These are phyloP conservation scores for Tylopilus subfusipes DNA, from an alignment of 768 basidiomycete species.

Conservation along the genomic window DNA sequence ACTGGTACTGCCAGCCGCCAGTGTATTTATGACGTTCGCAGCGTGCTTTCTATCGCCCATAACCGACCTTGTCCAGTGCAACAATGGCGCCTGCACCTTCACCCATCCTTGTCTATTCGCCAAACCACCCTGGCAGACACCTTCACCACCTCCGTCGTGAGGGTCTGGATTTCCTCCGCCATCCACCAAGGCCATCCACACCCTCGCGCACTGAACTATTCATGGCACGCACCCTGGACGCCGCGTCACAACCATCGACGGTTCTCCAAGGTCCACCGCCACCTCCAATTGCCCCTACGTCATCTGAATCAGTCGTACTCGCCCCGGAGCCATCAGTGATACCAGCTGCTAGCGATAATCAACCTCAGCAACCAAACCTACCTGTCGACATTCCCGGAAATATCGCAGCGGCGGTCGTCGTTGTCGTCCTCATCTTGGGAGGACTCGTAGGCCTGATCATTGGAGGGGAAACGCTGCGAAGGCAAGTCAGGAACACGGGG, in stretches of 20 bases:
- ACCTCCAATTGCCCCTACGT: neutral
- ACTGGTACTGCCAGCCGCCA: conserved; percentile 23
- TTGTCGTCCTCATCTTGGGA: conserved; percentile 27
- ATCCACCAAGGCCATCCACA: neutral
- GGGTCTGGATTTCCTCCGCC: conserved; percentile 1
- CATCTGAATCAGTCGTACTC: conserved; percentile 5
- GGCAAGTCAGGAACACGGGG: conserved; percentile 3
- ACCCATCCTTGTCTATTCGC: neutral
- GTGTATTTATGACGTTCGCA: conserved; percentile 22
- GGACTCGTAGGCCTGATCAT: conserved; percentile 25
- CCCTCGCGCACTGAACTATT: neutral
- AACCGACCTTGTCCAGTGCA: neutral
- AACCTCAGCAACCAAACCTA: conserved; percentile 3
- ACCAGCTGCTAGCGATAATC: neutral
- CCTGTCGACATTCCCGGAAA: conserved; percentile 16
- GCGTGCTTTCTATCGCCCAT: neutral
- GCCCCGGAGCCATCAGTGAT: conserved; percentile 5
- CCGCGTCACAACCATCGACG: conserved; percentile 7
- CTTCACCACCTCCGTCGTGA: conserved; percentile 19
- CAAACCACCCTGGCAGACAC: conserved; percentile 4
- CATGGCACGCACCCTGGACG: conserved; percentile 8
- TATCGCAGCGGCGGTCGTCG: conserved; percentile 18
- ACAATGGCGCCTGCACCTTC: conserved; percentile 24
- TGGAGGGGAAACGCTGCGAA: conserved; percentile 27
- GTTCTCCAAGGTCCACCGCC: conserved; percentile 1